Percentiles rank a stretch among this genome's conserved stretches.
phyloP scores from a whole-genome alignment of 1,139 yeast genomes.

The Lodderomyces metapsilosis region DNA sequence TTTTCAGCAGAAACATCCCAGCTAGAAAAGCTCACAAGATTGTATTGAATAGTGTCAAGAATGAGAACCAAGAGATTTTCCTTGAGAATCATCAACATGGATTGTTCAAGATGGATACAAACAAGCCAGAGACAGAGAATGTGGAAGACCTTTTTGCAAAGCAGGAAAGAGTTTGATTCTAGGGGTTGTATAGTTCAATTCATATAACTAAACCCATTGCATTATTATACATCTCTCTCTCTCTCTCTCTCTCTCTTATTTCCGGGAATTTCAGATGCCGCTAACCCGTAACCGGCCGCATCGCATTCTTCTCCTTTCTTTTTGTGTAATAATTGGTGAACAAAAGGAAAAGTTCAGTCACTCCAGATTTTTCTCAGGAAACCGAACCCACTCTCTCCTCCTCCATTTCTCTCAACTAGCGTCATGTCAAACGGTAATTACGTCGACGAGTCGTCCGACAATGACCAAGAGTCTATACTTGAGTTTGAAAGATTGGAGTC shows the following conservation, averaged over 20 bases:
- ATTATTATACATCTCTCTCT: too few relatives aligned
- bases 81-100: slow-evolving; percentile 14
- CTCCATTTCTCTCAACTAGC: not conserved
- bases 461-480: slow-evolving; percentile 15
- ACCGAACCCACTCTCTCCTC: not conserved
- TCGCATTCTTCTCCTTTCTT: too few relatives aligned
- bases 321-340: not conserved
- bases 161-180: slow-evolving; percentile 1
- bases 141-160: slow-evolving; percentile 11
- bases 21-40: slow-evolving; percentile 29
- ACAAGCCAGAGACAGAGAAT: slow-evolving; percentile 12
- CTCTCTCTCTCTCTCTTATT: too few relatives aligned
- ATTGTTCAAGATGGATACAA: slow-evolving; percentile 12
- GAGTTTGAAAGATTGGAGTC: slow-evolving; percentile 49
- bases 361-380: not conserved
- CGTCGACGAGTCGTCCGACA: slow-evolving; percentile 9
- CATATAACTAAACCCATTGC: too few relatives aligned
- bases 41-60: slow-evolving; percentile 22
- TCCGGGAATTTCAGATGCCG: not conserved
- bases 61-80: slow-evolving; percentile 19
- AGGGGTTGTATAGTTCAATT: too few relatives aligned
- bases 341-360: not conserved
- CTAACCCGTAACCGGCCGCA: not conserved
- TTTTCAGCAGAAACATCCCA: slow-evolving; percentile 29
- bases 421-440: slow-evolving; percentile 2